These are phyloP conservation scores for Triticum urartu DNA, from an alignment of 176 grass and related monocot species.

Conservation along the genomic window DNA sequence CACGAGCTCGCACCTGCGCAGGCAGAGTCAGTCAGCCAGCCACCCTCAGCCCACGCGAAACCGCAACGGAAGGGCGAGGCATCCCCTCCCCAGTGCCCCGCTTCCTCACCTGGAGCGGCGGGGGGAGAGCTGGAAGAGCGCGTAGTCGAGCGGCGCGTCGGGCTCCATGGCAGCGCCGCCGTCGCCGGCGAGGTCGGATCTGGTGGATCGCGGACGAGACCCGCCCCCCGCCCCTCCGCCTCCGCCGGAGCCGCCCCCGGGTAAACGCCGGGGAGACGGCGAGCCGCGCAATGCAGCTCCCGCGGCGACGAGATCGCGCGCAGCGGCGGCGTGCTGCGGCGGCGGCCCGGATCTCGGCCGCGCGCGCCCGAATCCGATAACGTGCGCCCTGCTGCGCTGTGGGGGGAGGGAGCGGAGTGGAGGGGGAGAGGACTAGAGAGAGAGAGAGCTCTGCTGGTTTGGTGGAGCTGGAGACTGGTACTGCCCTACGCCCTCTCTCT, in stretches of 20 bases:
- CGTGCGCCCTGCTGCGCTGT: background rate
- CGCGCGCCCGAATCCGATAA: constrained; percentile 36
- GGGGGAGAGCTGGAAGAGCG: constrained; percentile 93
- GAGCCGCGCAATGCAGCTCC: constrained; percentile 45
- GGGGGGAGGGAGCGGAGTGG: constrained; percentile 34
- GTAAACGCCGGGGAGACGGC: constrained; percentile 30
- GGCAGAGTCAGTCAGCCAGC: background rate
- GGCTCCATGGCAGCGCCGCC: constrained; percentile 57
- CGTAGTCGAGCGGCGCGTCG: constrained; percentile 72
- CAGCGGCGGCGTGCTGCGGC: background rate
- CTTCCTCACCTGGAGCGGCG: constrained; percentile 71
- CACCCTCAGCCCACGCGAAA: constrained; percentile 33
- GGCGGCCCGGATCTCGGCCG: constrained; percentile 41
- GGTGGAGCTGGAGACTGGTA: constrained; percentile 14
- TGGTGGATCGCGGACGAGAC: constrained; percentile 37
- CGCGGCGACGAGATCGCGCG: constrained; percentile 31
- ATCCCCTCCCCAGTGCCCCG: background rate
- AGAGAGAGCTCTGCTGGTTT: constrained; percentile 21
- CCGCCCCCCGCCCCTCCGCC: background rate
- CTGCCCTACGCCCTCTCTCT: background rate
- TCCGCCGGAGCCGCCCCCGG: background rate
- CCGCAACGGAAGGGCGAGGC: background rate
- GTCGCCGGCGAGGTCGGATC: constrained; percentile 36
- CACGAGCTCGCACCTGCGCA: constrained; percentile 87
- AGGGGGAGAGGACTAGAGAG: constrained; percentile 43